A percentile compares a stretch with the other conserved stretches of the same genome.
Conservation (phyloP, 371 early-diverging fungal genomes). For the Amoeboaphelidium protococcarum region DNA sequence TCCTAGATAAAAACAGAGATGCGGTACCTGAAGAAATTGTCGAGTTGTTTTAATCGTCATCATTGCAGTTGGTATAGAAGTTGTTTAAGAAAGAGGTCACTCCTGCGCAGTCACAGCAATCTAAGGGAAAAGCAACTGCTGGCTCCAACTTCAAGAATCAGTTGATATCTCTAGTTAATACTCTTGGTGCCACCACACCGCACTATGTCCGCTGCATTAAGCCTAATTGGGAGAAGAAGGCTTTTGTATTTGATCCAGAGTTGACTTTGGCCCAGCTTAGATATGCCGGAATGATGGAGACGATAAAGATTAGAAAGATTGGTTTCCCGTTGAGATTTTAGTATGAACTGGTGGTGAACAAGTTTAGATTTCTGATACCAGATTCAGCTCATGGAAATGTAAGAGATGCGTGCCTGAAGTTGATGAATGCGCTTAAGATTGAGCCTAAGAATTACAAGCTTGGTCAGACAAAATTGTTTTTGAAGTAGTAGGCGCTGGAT, state of each 20-base stretch:
- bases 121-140: slow-evolving; percentile 37
- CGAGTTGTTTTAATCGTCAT: slow-evolving; percentile 30
- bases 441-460: slow-evolving; percentile 73
- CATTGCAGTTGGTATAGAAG: slow-evolving; percentile 43
- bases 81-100: slow-evolving; percentile 15
- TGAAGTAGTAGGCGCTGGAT: slow-evolving; percentile 10
- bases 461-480: slow-evolving; percentile 95
- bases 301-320: slow-evolving; percentile 94
- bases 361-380: slow-evolving; percentile 38
- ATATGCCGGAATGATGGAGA: slow-evolving; percentile 98
- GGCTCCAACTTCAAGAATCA: slow-evolving; percentile 71
- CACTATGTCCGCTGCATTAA: slow-evolving; percentile 96
- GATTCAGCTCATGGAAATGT: slow-evolving; percentile 10
- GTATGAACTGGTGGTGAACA: slow-evolving; percentile 73
- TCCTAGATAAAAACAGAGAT: slow-evolving; percentile 97
- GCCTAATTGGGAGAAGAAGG: slow-evolving; percentile 72
- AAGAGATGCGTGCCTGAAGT: slow-evolving; percentile 22
- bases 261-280: slow-evolving; percentile 77
- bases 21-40: slow-evolving; percentile 80
- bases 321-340: slow-evolving; percentile 90
- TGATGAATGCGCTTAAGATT: slow-evolving; percentile 31
- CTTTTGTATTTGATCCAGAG: slow-evolving; percentile 66
- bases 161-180: slow-evolving; percentile 70
- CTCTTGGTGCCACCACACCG: slow-evolving; percentile 66
- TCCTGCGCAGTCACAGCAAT: slow-evolving; percentile 7